These are phyloP conservation scores for Talaromyces sp. DNA, from an alignment of 2,329 filamentous ascomycete genomes.

Conservation along the genomic window DNA sequence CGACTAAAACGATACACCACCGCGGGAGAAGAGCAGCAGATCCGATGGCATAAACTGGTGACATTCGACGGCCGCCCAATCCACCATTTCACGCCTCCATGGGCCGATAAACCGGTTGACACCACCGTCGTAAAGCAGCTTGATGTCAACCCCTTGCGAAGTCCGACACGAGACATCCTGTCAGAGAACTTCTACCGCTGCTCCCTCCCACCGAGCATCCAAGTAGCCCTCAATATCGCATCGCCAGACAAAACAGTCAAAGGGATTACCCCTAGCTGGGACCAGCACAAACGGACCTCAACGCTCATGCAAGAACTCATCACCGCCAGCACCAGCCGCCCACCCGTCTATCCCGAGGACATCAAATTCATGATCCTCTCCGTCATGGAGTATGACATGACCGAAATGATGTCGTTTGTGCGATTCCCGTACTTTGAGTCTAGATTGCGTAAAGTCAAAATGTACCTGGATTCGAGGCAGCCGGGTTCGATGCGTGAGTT, in stretches of 20 bases:
- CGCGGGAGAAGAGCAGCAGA: neutral
- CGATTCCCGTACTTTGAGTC: slow-evolving; percentile 12
- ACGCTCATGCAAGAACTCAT: neutral
- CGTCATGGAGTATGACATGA: neutral
- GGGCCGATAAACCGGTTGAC: neutral
- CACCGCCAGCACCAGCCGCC: neutral
- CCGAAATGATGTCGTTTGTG: slow-evolving; percentile 7
- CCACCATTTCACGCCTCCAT: neutral
- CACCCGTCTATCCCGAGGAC: slow-evolving; percentile 10
- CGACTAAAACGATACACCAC: neutral
- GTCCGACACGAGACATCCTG: slow-evolving; percentile 4
- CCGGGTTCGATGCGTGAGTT: neutral
- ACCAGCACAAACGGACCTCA: slow-evolving; percentile 5
- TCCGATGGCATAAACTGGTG: neutral
- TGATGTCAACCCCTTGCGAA: neutral
- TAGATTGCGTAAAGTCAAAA: slow-evolving; percentile 5
- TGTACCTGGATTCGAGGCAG: slow-evolving; percentile 11
- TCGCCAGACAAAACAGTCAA: neutral
- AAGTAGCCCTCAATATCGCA: slow-evolving; percentile 1
- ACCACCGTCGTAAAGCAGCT: neutral
- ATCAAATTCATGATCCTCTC: slow-evolving; percentile 10
- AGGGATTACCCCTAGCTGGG: neutral
- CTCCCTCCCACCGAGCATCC: slow-evolving; percentile 1
- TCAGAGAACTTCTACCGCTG: slow-evolving; percentile 14
- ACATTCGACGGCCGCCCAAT: neutral